These are phyloP conservation scores for Nicotiana paniculata DNA, from an alignment of 257 asterid genomes.

Conservation along the genomic window DNA sequence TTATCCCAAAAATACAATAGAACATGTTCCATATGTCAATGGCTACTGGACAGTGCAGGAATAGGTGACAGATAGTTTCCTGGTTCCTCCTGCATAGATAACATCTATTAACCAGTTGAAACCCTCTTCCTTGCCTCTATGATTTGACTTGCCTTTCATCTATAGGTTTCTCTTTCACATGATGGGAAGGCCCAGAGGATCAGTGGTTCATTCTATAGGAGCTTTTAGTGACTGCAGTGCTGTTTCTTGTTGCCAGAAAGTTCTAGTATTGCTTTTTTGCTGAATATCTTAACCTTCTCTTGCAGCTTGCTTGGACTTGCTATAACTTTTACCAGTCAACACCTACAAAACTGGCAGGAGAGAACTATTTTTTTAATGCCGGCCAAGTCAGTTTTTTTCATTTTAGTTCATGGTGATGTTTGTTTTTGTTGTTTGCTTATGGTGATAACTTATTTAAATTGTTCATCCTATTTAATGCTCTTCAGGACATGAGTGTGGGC, in stretches of 20 bases:
- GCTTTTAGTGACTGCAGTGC: background rate
- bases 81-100: no score
- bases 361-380: conserved; percentile 74
- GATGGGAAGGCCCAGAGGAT: background rate
- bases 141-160: background rate
- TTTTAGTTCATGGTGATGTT: background rate
- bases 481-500: conserved; percentile 95
- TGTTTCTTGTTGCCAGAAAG: background rate
- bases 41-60: no score
- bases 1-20: no score
- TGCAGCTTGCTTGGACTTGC: conserved; percentile 99
- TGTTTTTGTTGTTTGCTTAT: background rate
- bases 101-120: no score
- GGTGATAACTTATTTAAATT: background rate
- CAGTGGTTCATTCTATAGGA: background rate
- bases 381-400: conserved; percentile 52
- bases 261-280: background rate
- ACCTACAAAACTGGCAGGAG: conserved; percentile 98
- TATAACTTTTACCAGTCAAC: conserved; percentile 96
- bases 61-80: no score
- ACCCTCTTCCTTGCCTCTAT: background rate
- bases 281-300: conserved; percentile 17
- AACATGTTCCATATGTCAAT: no score
- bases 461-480: conserved; percentile 7
- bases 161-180: background rate